These are phyloP conservation scores for Phytopythium vexans DNA, from an alignment of 352 stramenopile species.

Conservation along the genomic window DNA sequence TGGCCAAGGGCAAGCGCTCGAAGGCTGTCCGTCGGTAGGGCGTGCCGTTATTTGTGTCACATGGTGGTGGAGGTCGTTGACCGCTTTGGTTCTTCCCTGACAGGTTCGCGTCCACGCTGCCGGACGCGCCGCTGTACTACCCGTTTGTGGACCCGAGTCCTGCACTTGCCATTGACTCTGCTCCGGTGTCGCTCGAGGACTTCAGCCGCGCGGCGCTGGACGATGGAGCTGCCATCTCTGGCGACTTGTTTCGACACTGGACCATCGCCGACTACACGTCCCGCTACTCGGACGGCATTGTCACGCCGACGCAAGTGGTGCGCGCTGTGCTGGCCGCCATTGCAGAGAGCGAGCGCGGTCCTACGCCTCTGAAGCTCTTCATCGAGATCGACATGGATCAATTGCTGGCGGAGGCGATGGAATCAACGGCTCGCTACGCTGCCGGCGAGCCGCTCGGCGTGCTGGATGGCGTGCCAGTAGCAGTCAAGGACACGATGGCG, in stretches of 20 bases:
- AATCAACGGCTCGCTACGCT: slow-evolving; percentile 65
- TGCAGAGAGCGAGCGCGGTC: slow-evolving; percentile 45
- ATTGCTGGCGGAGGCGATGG: slow-evolving; percentile 63
- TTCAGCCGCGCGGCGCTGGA: slow-evolving; percentile 15
- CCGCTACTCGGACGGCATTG: slow-evolving; percentile 31
- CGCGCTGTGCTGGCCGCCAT: slow-evolving; percentile 56
- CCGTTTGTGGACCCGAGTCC: slow-evolving; percentile 46
- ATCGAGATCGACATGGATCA: slow-evolving; percentile 67
- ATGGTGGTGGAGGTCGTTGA: not conserved
- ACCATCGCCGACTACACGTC: slow-evolving; percentile 66
- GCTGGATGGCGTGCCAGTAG: slow-evolving; percentile 87
- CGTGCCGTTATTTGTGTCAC: not conserved
- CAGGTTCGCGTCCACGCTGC: slow-evolving; percentile 55
- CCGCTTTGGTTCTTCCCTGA: not conserved
- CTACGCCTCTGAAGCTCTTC: slow-evolving; percentile 66
- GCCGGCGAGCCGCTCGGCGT: slow-evolving; percentile 62
- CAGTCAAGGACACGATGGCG: slow-evolving; percentile 85
- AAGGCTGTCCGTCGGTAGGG: slow-evolving; percentile 46
- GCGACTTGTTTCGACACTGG: slow-evolving; percentile 51
- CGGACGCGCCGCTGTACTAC: slow-evolving; percentile 80
- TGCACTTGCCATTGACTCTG: not conserved
- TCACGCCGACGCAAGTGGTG: slow-evolving; percentile 65
- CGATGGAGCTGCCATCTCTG: slow-evolving; percentile 8
- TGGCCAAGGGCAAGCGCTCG: slow-evolving; percentile 62
- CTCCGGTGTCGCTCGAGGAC: slow-evolving; percentile 21